Evolutionary conservation across 169 alveolate genomes (phyloP).

Genomic region (Plasmodium malariae): DNA sequence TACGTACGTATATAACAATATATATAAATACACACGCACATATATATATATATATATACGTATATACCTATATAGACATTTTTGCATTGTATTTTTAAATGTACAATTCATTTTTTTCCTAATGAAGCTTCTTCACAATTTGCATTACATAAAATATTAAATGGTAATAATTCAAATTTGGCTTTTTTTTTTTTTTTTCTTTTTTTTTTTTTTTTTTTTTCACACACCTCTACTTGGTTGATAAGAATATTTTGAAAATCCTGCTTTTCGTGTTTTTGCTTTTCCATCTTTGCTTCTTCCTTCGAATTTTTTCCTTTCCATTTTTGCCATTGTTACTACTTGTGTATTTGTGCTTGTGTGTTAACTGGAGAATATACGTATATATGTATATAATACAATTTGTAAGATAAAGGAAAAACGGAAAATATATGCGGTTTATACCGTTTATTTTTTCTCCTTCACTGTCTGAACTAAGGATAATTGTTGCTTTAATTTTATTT

Average conservation of each 20-base stretch:
- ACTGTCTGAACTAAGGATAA: too few species aligned
- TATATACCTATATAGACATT: background rate
- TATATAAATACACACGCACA: background rate
- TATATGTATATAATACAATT: background rate
- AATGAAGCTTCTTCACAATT: background rate
- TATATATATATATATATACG: background rate
- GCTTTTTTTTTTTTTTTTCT: conserved; percentile 10
- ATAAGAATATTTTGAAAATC: conserved; percentile 62
- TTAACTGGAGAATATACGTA: too few species aligned
- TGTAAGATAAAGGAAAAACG: too few species aligned
- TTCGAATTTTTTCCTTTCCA: conserved; percentile 31
- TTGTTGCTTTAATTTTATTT: too few species aligned
- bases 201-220: conserved; percentile 51
- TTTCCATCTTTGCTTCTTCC: conserved; percentile 63
- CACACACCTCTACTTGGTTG: conserved; percentile 78
- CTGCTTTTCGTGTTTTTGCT: conserved; percentile 44
- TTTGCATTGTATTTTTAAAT: background rate
- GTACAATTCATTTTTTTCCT: background rate
- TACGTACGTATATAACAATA: background rate
- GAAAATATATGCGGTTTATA: too few species aligned
- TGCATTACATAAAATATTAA: background rate
- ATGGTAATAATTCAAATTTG: background rate
- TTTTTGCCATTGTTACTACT: conserved; percentile 26
- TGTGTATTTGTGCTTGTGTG: too few species aligned
- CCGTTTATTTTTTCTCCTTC: too few species aligned